These are phyloP conservation scores for Silene noctiflora DNA, from an alignment of 179 eudicot species.

Conservation along the genomic window DNA sequence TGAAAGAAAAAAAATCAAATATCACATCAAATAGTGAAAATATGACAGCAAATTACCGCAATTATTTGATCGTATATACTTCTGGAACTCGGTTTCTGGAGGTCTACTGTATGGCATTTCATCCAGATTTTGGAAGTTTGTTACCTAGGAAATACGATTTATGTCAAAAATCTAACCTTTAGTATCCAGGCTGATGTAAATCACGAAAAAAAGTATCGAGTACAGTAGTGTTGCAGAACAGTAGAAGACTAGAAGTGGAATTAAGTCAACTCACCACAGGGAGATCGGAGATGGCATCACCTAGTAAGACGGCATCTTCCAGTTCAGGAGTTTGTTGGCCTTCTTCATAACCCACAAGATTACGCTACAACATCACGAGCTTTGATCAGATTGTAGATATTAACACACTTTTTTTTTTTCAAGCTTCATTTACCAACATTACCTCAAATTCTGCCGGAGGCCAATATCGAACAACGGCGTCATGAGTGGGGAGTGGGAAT, in stretches of 20 bases:
- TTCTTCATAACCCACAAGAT: constrained; percentile 85
- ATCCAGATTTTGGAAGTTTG: constrained; percentile 53
- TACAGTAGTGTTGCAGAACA: constrained; percentile 16
- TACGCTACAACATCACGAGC: constrained; percentile 44
- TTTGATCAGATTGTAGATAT: background rate
- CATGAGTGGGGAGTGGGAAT: constrained; percentile 94
- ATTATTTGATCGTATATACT: constrained; percentile 55
- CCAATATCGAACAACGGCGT: constrained; percentile 66
- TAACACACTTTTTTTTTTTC: background rate
- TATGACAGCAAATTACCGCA: constrained; percentile 42
- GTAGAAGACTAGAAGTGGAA: background rate
- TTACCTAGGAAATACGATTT: constrained; percentile 41
- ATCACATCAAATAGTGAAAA: background rate
- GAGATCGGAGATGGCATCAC: constrained; percentile 90
- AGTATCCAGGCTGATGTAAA: constrained; percentile 2
- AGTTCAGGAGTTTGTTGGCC: constrained; percentile 69
- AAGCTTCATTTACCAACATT: constrained; percentile 16
- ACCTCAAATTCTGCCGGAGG: constrained; percentile 93
- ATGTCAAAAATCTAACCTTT: constrained; percentile 14
- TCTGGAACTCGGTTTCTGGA: constrained; percentile 87
- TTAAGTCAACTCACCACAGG: constrained; percentile 53
- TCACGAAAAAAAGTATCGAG: background rate
- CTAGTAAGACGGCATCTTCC: constrained; percentile 66
- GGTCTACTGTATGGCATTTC: constrained; percentile 63
- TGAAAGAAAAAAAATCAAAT: background rate